A percentile compares a stretch with the other conserved stretches of the same genome.
These are phyloP conservation scores for Leucocoprinus birnbaumii DNA, from an alignment of 768 basidiomycete genomes.

Conservation along the genomic window DNA sequence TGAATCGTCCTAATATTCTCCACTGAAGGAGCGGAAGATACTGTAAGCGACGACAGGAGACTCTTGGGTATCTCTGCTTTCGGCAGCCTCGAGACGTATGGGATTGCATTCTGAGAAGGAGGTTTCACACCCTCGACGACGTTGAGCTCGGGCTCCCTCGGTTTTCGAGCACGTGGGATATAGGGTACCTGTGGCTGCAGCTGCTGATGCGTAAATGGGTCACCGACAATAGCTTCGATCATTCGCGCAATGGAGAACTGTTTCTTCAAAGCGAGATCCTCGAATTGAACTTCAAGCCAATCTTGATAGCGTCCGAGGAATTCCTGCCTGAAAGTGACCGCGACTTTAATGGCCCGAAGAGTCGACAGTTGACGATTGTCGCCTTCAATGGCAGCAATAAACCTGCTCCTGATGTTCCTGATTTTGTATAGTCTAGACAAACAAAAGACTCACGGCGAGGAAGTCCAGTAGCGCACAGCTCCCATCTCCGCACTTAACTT, in stretches of 20 bases:
- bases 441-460: constrained; percentile 11
- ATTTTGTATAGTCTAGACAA: constrained; percentile 3
- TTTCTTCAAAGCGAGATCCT: constrained; percentile 39
- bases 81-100: constrained; percentile 39
- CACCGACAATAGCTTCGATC: constrained; percentile 43
- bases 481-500: constrained; percentile 5
- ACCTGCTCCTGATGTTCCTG: too few species aligned
- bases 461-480: not conserved
- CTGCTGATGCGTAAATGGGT: constrained; percentile 38
- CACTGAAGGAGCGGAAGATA: constrained; percentile 21
- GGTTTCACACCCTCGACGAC: constrained; percentile 42
- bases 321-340: constrained; percentile 29
- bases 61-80: constrained; percentile 34
- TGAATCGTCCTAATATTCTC: constrained; percentile 28
- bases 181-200: constrained; percentile 47
- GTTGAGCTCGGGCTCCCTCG: constrained; percentile 27
- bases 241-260: constrained; percentile 47
- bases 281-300: constrained; percentile 49
- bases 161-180: constrained; percentile 31
- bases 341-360: constrained; percentile 23
- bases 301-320: constrained; percentile 50
- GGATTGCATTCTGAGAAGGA: constrained; percentile 36
- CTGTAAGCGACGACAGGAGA: constrained; percentile 26
- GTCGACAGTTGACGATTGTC: constrained; percentile 19
- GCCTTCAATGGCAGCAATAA: constrained; percentile 19